phyloP scores from a whole-genome alignment of 2,329 filamentous ascomycete species.

The Cladosporium phlei region DNA sequence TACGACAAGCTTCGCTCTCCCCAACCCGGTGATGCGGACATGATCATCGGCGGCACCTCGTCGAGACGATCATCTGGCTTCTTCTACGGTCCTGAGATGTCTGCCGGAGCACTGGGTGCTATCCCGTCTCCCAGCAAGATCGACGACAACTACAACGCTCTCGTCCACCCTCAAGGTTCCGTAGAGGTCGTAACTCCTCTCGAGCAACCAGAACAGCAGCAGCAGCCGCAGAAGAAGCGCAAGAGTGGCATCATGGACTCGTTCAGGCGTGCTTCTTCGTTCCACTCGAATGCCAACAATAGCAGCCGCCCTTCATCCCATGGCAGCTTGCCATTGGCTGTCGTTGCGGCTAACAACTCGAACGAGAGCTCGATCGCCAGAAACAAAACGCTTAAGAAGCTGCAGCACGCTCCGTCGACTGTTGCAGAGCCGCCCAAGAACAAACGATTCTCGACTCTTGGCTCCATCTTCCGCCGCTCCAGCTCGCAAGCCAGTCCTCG shows the following conservation, averaged over 20 bases:
- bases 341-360: background rate
- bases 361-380: background rate
- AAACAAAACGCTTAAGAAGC: conserved; percentile 26
- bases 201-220: conserved; percentile 4
- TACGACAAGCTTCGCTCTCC: conserved; percentile 23
- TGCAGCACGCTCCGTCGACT: conserved; percentile 25
- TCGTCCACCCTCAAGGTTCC: conserved; percentile 10
- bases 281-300: background rate
- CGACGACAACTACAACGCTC: conserved; percentile 5
- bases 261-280: conserved; percentile 2
- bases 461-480: conserved; percentile 40
- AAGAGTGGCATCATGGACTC: conserved; percentile 11
- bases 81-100: conserved; percentile 17
- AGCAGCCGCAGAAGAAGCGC: conserved; percentile 3
- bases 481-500: conserved; percentile 23
- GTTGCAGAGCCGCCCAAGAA: conserved; percentile 31
- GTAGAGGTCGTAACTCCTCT: background rate
- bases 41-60: background rate
- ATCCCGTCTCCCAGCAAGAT: conserved; percentile 10
- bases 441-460: conserved; percentile 43
- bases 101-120: background rate
- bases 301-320: background rate
- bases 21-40: background rate
- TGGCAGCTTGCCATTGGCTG: background rate
- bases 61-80: conserved; percentile 20